phyloP scores from a whole-genome alignment of 164 flowering plant species.

The Cinnamomum chago region DNA sequence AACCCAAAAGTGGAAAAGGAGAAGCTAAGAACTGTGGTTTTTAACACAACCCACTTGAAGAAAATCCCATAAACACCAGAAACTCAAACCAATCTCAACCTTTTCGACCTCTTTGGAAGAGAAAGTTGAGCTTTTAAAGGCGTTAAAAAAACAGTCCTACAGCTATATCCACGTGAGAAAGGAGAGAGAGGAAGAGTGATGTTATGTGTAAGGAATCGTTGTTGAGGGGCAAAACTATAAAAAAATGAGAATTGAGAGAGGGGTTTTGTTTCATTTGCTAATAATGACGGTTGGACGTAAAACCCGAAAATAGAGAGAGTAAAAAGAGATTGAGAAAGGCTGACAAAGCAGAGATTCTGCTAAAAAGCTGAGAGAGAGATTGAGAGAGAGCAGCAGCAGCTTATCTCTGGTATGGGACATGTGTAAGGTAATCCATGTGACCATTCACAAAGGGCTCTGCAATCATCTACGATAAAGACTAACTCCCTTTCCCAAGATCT shows the following conservation, averaged over 20 bases:
- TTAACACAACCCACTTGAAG: conserved; percentile 13
- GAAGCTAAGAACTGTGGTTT: conserved; percentile 2
- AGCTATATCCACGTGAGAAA: conserved; percentile 41
- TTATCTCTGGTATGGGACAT: conserved; percentile 25
- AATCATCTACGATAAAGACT: conserved; percentile 30
- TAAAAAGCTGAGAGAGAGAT: conserved; percentile 6
- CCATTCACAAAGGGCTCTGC: conserved; percentile 30
- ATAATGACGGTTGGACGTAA: conserved; percentile 27
- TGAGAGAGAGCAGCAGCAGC: conserved; percentile 2
- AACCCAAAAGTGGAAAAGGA: background rate
- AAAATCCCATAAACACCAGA: background rate
- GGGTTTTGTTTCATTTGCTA: conserved; percentile 35
- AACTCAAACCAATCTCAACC: conserved; percentile 15
- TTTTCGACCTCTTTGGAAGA: conserved; percentile 8
- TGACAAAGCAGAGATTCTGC: conserved; percentile 30
- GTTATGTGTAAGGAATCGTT: background rate
- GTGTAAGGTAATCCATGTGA: conserved; percentile 48
- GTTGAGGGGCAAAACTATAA: background rate
- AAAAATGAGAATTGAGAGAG: background rate
- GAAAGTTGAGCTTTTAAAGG: conserved; percentile 18
- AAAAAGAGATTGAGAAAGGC: conserved; percentile 28
- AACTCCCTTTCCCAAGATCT: conserved; percentile 27
- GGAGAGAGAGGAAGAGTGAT: conserved; percentile 5
- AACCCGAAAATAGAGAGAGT: conserved; percentile 18
- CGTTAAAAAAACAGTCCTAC: conserved; percentile 18